phyloP scores from a whole-genome alignment of 768 basidiomycete species.

The Collybiopsis confluens region DNA sequence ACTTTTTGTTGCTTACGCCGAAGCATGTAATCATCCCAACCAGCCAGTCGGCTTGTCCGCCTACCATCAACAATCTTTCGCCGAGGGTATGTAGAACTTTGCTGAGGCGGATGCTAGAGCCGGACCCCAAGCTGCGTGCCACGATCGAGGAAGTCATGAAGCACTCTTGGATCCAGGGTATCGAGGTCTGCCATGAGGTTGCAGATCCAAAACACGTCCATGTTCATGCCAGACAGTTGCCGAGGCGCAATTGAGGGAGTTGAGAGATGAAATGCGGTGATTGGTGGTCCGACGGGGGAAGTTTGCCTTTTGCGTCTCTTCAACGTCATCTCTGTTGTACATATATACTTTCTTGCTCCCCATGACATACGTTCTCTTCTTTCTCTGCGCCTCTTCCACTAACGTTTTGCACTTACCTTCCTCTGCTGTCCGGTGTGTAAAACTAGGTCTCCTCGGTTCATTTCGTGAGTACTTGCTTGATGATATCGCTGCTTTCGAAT shows the following conservation, averaged over 20 bases:
- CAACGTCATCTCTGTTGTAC: no score
- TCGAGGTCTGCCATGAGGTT: conserved; percentile 78
- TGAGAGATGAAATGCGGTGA: background rate
- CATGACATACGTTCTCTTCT: background rate
- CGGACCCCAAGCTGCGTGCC: conserved; percentile 74
- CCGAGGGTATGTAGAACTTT: conserved; percentile 81
- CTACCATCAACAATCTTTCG: conserved; percentile 84
- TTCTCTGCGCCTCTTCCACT: background rate
- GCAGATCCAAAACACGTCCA: conserved; percentile 68
- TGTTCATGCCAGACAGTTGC: conserved; percentile 59
- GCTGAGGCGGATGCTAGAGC: conserved; percentile 93
- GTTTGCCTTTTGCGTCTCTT: no score
- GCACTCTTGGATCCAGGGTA: conserved; percentile 73
- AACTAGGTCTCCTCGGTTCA: background rate
- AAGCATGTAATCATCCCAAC: conserved; percentile 46
- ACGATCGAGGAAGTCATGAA: conserved; percentile 78
- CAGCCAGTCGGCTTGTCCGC: conserved; percentile 44
- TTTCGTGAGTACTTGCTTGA: background rate
- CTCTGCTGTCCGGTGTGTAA: background rate
- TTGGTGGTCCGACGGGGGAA: background rate
- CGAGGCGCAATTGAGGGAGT: conserved; percentile 36
- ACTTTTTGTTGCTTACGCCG: conserved; percentile 74
- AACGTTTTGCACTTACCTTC: background rate
- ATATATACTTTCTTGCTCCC: no score
- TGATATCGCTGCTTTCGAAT: background rate